Percentiles rank a stretch among this genome's conserved stretches.
Conservation (phyloP, 345 rosid genomes). For the Hibiscus trionum region DNA sequence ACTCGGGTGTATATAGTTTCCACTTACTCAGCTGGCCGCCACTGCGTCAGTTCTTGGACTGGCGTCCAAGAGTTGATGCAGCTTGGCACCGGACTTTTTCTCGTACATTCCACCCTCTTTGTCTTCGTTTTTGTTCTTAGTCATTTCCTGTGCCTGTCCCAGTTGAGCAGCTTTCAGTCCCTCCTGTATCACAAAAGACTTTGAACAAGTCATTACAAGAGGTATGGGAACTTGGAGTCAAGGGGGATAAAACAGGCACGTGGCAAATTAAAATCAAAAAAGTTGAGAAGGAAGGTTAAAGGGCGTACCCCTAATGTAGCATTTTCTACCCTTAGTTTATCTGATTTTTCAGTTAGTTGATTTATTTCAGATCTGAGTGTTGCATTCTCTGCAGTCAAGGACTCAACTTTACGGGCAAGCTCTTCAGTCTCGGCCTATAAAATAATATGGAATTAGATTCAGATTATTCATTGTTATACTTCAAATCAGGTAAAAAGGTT, state of each 20-base stretch:
- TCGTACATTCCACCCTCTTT: conserved; percentile 43
- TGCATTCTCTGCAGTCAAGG: conserved; percentile 54
- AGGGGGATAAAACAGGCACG: neutral
- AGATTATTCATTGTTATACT: neutral
- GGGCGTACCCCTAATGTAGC: conserved; percentile 48
- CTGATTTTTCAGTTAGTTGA: conserved; percentile 59
- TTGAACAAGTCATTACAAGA: neutral
- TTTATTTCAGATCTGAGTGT: conserved; percentile 68
- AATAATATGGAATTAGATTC: neutral
- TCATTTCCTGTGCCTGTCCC: conserved; percentile 21
- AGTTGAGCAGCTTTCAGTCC: conserved; percentile 41
- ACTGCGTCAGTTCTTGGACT: conserved; percentile 72
- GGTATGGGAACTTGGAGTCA: neutral
- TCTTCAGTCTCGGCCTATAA: conserved; percentile 85
- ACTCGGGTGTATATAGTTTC: neutral
- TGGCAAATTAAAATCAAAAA: neutral
- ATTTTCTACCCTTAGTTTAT: conserved; percentile 68
- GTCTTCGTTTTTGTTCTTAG: conserved; percentile 14
- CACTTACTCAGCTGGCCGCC: conserved; percentile 44
- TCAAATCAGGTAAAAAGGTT: neutral
- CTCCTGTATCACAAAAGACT: conserved; percentile 32
- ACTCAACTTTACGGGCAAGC: conserved; percentile 65
- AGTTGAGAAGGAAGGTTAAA: neutral
- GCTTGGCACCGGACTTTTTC: conserved; percentile 51
- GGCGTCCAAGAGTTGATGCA: conserved; percentile 70